Base-by-base conservation (phyloP, 2,329 filamentous ascomycete genomes). In the Aspergillus luchuensis region DNA sequence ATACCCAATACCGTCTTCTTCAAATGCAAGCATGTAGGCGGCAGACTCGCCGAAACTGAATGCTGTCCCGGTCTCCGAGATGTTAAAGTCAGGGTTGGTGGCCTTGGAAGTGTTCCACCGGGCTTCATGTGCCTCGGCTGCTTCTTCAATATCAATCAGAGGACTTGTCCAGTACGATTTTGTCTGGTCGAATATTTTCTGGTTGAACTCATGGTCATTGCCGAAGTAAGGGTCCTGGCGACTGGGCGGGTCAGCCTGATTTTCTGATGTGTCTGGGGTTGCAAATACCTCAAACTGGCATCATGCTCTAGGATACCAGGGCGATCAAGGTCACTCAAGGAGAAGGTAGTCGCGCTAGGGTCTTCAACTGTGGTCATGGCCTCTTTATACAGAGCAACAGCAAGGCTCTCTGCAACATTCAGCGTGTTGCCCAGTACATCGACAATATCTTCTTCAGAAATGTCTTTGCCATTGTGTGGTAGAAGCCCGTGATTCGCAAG, bases 401-500 rank as follows among this genome's bases (percentile, higher is more conserved):
- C 59, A 3, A 69, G 61, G 0, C 57, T 54, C 0, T 76, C 52
- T n/a, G 63, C 61, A 30, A 68, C 59, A 19, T 68, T 65, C 39
- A 68, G 38, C 0, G 55, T 63, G 0, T 23, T 38, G 1, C 28
- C 45, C 3, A 68, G 25, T 3, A 48, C 66, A 10, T 48, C 6
- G 5, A 66, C 25, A 4, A 67, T 19, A 1, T 21, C 48, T 1
- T 60, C 25, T 5, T 57, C 54, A 10, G 66, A 79, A 55, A 83
- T 71, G 65, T 80, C 74, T 48, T 71, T 73, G 41, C 82, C 82
- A 56, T 81, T 68, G 52, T 75, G 82, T 3, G 79, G 81, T 1
- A 84, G 74, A 58, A 79, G 82, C 13, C 78, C 78, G 61, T 84
- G 79, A 65, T 84, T 84, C 4, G 81, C 78, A n/a, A 84, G 71